A percentile compares a stretch with the other conserved stretches of the same genome.
Conservation (phyloP, 1,284 basidiomycete species). For the Ceratobasidium sp. region DNA sequence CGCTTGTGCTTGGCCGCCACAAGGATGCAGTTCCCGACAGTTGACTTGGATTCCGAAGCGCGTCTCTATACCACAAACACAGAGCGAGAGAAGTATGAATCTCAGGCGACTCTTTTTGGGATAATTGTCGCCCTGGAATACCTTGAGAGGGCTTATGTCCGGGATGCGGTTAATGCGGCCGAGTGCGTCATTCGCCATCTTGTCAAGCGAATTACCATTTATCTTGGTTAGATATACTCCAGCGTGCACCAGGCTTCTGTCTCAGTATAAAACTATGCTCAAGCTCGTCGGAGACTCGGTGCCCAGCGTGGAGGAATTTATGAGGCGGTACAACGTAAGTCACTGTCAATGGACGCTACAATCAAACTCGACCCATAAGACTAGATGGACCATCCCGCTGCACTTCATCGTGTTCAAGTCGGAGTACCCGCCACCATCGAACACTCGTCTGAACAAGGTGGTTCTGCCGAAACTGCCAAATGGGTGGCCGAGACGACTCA, state of each 20-base stretch:
- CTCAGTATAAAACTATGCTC: conserved; percentile 97
- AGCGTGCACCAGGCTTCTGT: conserved; percentile 89
- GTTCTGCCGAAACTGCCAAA: conserved; percentile 85
- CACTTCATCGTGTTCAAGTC: conserved; percentile 87
- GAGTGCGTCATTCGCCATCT: conserved; percentile 68
- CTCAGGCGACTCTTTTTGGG: conserved; percentile 89
- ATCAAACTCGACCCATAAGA: neutral
- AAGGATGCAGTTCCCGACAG: conserved; percentile 35
- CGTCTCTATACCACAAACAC: conserved; percentile 88
- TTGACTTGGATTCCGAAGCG: conserved; percentile 85
- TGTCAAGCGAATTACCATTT: neutral
- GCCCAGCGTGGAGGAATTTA: conserved; percentile 86
- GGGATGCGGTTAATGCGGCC: conserved; percentile 88
- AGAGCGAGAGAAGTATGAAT: conserved; percentile 90
- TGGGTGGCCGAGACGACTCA: conserved; percentile 99
- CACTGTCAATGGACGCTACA: neutral
- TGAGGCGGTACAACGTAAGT: conserved; percentile 86
- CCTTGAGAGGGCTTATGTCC: conserved; percentile 94
- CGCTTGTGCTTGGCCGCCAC: neutral
- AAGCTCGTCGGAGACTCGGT: conserved; percentile 91
- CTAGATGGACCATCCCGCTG: conserved; percentile 95
- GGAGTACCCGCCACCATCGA: conserved; percentile 98
- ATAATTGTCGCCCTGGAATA: conserved; percentile 94
- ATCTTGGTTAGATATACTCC: conserved; percentile 83
- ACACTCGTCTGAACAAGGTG: conserved; percentile 78